Evolutionary conservation across 164 flowering plant genomes (phyloP).

Genomic region (Umbellularia californica): DNA sequence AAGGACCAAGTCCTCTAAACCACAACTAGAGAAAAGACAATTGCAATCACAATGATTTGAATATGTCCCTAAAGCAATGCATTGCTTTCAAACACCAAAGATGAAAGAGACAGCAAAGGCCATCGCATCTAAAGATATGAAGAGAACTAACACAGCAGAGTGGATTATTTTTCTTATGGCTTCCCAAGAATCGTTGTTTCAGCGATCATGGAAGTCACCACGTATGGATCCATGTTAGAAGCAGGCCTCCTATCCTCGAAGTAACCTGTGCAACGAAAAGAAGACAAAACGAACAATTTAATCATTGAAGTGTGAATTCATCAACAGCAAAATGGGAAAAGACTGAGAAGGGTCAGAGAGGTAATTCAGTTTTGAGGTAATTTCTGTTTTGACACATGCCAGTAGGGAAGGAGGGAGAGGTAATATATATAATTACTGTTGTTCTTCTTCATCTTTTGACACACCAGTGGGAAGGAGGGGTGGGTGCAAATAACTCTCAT

Average conservation of each 20-base stretch:
- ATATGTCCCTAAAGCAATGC: not conserved
- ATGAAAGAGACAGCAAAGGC: not conserved
- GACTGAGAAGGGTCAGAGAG: not conserved
- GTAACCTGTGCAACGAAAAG: slow-evolving; percentile 10
- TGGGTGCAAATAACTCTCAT: no score
- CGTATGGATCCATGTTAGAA: slow-evolving; percentile 24
- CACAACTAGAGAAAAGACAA: not conserved
- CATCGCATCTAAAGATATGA: not conserved
- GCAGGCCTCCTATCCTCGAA: slow-evolving; percentile 25
- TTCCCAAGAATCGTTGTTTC: slow-evolving; percentile 23
- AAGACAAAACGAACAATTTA: not conserved
- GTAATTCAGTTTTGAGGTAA: no score
- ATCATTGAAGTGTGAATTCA: not conserved
- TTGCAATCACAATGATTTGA: not conserved
- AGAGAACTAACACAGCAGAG: not conserved
- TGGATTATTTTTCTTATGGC: not conserved
- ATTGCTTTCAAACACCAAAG: not conserved
- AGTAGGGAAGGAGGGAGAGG: not conserved
- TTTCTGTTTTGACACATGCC: no score
- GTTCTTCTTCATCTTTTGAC: no score
- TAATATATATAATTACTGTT: no score
- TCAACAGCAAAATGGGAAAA: not conserved
- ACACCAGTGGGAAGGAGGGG: no score
- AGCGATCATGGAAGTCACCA: slow-evolving; percentile 22
- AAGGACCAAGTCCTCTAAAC: not conserved